These are phyloP conservation scores for Solanum hybrid DNA, from an alignment of 305 asterid species.

Conservation along the genomic window DNA sequence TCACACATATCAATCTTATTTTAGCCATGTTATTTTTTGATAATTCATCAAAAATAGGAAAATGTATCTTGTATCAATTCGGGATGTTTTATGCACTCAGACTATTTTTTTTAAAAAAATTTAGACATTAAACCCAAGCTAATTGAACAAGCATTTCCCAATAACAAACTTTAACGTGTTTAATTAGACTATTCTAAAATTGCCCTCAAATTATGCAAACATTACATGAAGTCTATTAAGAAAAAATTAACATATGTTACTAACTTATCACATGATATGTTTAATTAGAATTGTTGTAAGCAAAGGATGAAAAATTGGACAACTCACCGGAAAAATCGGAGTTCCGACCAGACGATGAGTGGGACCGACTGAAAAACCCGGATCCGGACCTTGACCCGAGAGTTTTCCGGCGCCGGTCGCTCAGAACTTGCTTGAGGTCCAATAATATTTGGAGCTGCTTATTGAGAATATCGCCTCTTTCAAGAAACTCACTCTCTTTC, in stretches of 20 bases:
- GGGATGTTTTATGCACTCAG: background rate
- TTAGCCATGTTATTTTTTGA: background rate
- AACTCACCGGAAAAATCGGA: constrained; percentile 63
- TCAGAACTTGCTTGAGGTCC: constrained; percentile 54
- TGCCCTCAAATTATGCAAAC: background rate
- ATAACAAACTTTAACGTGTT: background rate
- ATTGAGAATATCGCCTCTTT: constrained; percentile 60
- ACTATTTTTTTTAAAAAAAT: background rate
- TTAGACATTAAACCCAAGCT: background rate
- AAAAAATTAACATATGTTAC: background rate
- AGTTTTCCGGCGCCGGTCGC: constrained; percentile 42
- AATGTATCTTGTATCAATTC: background rate
- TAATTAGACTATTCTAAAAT: background rate
- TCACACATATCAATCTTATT: background rate
- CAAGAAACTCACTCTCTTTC: constrained; percentile 67
- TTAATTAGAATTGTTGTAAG: background rate
- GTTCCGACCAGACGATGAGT: constrained; percentile 18
- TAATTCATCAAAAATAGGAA: background rate
- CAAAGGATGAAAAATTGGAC: background rate
- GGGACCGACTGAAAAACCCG: constrained; percentile 25
- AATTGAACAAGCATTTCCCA: background rate
- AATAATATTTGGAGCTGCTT: constrained; percentile 65
- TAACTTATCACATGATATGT: background rate
- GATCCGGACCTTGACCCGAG: constrained; percentile 10
- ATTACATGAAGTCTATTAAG: background rate